Conservation (phyloP, 78 protist genomes). For the Anaeramoeba flamelloides region DNA sequence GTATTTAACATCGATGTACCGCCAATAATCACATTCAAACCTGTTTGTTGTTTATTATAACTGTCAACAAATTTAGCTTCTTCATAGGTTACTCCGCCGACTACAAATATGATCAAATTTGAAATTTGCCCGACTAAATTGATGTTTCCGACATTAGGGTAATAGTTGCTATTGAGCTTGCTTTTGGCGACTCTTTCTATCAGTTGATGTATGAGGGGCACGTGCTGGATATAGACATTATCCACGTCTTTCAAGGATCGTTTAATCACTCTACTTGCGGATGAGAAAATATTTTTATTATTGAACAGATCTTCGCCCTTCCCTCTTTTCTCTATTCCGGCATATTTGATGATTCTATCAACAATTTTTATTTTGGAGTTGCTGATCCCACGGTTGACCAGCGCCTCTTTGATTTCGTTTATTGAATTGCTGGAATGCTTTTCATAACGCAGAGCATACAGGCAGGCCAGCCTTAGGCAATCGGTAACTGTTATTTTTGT, state of each 20-base stretch:
- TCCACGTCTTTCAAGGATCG: neutral
- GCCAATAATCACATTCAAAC: conserved; percentile 39
- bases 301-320: conserved; percentile 61
- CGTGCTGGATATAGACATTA: neutral
- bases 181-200: neutral
- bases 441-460: conserved; percentile 73
- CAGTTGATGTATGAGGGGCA: neutral
- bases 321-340: conserved; percentile 31
- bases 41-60: conserved; percentile 27
- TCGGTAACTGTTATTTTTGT: conserved; percentile 14
- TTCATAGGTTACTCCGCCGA: conserved; percentile 81
- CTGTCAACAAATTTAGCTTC: conserved; percentile 49
- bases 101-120: conserved; percentile 50
- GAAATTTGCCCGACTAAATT: neutral
- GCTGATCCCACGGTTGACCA: conserved; percentile 4
- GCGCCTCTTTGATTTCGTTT: neutral
- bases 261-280: neutral
- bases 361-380: neutral
- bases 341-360: conserved; percentile 32
- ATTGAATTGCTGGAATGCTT: neutral
- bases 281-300: conserved; percentile 25
- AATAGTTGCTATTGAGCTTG: conserved; percentile 29
- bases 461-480: conserved; percentile 42
- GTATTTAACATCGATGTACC: conserved; percentile 50
- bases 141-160: neutral